Conservation (phyloP, 306 rosid species). For the Dalbergia cochinchinensis region DNA sequence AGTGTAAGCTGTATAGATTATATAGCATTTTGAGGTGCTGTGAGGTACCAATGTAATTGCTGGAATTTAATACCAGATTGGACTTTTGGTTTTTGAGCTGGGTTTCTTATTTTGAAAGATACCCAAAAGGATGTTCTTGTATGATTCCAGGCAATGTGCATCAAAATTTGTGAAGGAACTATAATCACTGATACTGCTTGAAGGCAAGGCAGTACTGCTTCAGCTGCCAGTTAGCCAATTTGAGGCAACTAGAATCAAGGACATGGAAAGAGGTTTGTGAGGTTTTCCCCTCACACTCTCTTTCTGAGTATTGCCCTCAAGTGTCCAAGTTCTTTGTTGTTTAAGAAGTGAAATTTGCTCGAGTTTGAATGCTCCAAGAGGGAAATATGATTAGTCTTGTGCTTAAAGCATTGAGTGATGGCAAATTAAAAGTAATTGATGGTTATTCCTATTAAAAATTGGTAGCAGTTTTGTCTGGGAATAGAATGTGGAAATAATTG, state of each 20-base stretch:
- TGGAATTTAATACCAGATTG: neutral
- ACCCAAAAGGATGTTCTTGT: neutral
- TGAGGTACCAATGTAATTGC: too few relatives aligned
- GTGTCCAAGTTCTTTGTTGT: slow-evolving; percentile 32
- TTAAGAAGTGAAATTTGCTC: slow-evolving; percentile 11
- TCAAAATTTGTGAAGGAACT: neutral
- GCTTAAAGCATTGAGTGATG: slow-evolving; percentile 27
- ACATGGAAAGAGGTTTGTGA: neutral
- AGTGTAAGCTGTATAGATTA: neutral
- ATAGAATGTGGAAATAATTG: slow-evolving; percentile 16
- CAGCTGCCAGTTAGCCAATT: slow-evolving; percentile 4
- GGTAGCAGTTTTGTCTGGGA: slow-evolving; percentile 6
- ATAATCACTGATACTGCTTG: too few relatives aligned
- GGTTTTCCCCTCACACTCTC: neutral
- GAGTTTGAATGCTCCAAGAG: neutral
- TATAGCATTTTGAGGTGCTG: neutral
- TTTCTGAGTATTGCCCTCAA: neutral
- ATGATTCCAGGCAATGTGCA: neutral
- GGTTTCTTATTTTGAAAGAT: too few relatives aligned
- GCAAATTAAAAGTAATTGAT: slow-evolving; percentile 8
- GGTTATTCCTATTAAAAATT: neutral
- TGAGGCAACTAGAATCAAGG: slow-evolving; percentile 17
- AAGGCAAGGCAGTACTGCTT: neutral
- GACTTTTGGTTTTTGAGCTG: neutral
- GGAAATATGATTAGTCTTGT: slow-evolving; percentile 8